Evolutionary conservation across 1,139 yeast genomes (phyloP).

Genomic region (Geotrichum candidum): DNA sequence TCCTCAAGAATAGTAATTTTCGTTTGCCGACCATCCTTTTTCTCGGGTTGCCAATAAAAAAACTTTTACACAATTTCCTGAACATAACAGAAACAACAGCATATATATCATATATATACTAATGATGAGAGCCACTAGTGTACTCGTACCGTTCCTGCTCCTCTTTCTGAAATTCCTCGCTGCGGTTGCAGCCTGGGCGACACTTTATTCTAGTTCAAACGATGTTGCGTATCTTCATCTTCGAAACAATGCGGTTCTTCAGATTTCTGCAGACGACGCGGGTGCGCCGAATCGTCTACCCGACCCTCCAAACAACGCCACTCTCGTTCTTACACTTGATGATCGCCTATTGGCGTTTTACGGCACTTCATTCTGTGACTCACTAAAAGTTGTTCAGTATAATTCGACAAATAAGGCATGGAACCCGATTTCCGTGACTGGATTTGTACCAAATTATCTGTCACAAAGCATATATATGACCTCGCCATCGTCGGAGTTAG

Average conservation of each 20-base stretch:
- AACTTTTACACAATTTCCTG: not conserved
- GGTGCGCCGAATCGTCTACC: conserved; percentile 15
- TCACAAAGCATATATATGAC: conserved; percentile 38
- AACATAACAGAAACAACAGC: not conserved
- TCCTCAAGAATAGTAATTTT: not conserved
- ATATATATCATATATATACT: not conserved
- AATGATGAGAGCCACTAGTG: not conserved
- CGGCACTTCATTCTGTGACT: conserved; percentile 18
- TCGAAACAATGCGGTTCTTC: conserved; percentile 19
- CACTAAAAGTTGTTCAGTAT: conserved; percentile 22
- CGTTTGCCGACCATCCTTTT: not conserved
- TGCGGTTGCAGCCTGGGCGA: conserved; percentile 20
- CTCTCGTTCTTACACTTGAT: conserved; percentile 18
- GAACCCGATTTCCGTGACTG: conserved; percentile 18
- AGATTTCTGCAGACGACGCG: conserved; percentile 15
- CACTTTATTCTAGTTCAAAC: conserved; percentile 19
- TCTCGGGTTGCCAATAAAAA: not conserved
- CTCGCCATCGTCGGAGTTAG: conserved; percentile 35
- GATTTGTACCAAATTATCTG: conserved; percentile 19
- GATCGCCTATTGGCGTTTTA: conserved; percentile 20
- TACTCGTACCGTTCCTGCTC: not conserved
- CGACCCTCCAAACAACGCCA: conserved; percentile 22
- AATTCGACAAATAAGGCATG: conserved; percentile 19
- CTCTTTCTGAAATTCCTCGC: not conserved
- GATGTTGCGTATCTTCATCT: conserved; percentile 20